A percentile compares a stretch with the other conserved stretches of the same genome.
These are phyloP conservation scores for Helianthus tuberosus DNA, from an alignment of 129 eudicot genomes.

Conservation along the genomic window DNA sequence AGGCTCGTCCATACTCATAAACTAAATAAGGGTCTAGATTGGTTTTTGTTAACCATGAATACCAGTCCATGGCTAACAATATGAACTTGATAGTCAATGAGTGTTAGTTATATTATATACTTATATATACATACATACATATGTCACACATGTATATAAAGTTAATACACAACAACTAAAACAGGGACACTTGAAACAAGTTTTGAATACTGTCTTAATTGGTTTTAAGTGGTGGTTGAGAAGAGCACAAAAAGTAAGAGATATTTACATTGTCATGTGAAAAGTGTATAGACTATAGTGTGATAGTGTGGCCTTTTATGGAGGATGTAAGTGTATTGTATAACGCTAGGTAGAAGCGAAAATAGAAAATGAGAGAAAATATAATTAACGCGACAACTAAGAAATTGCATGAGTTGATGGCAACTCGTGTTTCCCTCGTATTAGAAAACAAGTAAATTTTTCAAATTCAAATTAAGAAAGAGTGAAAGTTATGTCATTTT, in stretches of 20 bases:
- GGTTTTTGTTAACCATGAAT: slow-evolving; percentile 64
- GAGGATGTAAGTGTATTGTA: too few relatives aligned
- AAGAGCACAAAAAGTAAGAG: slow-evolving; percentile 19
- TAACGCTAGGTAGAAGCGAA: too few relatives aligned
- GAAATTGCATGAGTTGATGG: too few relatives aligned
- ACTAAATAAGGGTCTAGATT: slow-evolving; percentile 51
- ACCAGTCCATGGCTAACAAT: slow-evolving; percentile 69
- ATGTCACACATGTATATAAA: neutral
- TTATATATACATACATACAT: neutral
- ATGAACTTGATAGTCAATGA: slow-evolving; percentile 1
- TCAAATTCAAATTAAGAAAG: too few relatives aligned
- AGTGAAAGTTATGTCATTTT: too few relatives aligned
- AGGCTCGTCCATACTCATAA: slow-evolving; percentile 51
- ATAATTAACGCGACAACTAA: too few relatives aligned
- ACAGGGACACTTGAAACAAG: neutral
- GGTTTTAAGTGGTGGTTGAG: slow-evolving; percentile 31
- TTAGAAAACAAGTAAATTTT: too few relatives aligned
- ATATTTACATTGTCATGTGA: slow-evolving; percentile 19
- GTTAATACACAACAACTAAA: neutral
- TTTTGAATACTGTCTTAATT: slow-evolving; percentile 25
- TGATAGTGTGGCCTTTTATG: neutral
- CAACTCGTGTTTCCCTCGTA: too few relatives aligned
- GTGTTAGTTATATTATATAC: slow-evolving; percentile 18
- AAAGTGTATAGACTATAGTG: slow-evolving; percentile 4
- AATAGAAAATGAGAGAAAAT: too few relatives aligned